Conservation (phyloP, 169 alveolate species). For the Eimeria brunetti region DNA sequence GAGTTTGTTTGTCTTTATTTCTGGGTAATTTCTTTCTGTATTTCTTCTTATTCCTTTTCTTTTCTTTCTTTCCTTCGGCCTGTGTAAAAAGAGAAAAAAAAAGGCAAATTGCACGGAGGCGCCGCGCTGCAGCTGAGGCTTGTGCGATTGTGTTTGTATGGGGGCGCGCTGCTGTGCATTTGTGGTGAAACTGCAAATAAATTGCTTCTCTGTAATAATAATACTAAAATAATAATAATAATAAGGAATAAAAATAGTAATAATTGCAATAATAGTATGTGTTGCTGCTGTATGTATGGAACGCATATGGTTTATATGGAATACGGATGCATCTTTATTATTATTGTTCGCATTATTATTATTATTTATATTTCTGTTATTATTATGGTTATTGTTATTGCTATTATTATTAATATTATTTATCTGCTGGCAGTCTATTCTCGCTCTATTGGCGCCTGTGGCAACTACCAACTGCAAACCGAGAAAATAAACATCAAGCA, state of each 20-base stretch:
- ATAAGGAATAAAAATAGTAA: neutral
- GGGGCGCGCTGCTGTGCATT: no score
- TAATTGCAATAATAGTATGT: neutral
- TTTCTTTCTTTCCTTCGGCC: neutral
- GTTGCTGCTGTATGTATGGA: neutral
- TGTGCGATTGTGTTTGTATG: no score
- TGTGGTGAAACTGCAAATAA: no score
- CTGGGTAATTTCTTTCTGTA: no score
- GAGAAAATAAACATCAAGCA: conserved; percentile 26
- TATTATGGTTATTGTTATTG: no score
- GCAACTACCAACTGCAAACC: conserved; percentile 38
- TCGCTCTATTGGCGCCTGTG: conserved; percentile 38
- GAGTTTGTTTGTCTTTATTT: conserved; percentile 16
- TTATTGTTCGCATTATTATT: no score
- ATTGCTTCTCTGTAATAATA: no score
- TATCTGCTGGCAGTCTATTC: conserved; percentile 28
- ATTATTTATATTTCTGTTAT: no score
- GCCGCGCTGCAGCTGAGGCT: no score
- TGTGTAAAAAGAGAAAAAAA: neutral
- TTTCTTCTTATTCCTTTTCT: no score
- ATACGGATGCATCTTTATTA: neutral
- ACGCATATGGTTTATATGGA: neutral
- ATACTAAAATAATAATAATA: no score
- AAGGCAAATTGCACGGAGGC: neutral
- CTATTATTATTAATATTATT: neutral